These are phyloP conservation scores for Juncus effusus DNA, from an alignment of 176 grass and related monocot genomes.

Conservation along the genomic window DNA sequence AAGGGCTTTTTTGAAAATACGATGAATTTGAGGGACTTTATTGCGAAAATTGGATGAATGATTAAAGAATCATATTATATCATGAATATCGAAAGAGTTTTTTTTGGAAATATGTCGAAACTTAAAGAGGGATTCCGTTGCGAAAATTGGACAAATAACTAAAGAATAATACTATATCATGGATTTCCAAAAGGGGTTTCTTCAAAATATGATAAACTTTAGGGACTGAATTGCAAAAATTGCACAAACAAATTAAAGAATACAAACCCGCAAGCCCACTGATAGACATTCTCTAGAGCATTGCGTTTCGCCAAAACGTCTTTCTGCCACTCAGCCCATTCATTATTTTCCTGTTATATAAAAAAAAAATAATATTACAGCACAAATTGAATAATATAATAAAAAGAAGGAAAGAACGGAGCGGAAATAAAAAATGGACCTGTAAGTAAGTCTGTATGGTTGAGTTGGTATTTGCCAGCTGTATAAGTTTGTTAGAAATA, in stretches of 20 bases:
- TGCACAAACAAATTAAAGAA: constrained; percentile 2
- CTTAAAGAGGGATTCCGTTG: neutral
- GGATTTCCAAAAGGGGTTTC: neutral
- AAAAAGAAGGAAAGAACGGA: neutral
- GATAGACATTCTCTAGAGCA: constrained; percentile 82
- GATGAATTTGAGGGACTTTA: neutral
- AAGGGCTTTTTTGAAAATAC: neutral
- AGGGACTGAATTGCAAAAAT: neutral
- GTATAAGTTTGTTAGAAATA: constrained; percentile 89
- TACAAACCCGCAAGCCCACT: constrained; percentile 93
- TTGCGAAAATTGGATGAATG: neutral
- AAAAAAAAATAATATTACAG: constrained; percentile 8
- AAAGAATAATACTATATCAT: constrained; percentile 15
- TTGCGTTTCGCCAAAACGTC: constrained; percentile 66
- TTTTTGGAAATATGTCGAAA: neutral
- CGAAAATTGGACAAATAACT: constrained; percentile 3
- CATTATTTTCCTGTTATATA: constrained; percentile 61
- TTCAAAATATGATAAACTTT: neutral
- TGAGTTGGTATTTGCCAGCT: constrained; percentile 51
- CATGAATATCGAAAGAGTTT: neutral
- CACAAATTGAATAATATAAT: constrained; percentile 3
- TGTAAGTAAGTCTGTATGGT: constrained; percentile 72
- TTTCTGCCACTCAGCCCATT: constrained; percentile 72
- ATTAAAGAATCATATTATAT: constrained; percentile 22
- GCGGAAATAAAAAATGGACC: constrained; percentile 37